Base-by-base conservation (phyloP, 2,329 filamentous ascomycete species). In the Colletotrichum zoysiae region DNA sequence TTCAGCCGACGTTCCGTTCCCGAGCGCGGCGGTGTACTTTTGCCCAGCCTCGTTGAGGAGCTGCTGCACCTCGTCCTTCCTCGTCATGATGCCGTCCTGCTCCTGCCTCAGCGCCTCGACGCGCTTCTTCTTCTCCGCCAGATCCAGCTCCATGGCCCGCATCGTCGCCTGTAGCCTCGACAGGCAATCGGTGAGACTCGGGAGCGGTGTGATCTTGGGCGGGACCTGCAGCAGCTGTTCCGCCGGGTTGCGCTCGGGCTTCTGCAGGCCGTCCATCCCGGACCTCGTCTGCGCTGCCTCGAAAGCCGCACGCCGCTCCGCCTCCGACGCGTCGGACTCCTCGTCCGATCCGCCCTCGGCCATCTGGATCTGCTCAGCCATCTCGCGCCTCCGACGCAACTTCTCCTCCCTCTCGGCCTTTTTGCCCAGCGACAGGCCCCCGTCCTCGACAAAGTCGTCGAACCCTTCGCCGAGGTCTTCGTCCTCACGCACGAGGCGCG, bases 381-480 rank as follows among this genome's bases (percentile, higher is more conserved):
- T 98, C 76, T 95, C 91, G 68, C 90, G 88, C 40, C 93, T 89
- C 40, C 93, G 89, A 56, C 87, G 88, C 65, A 86, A 86, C 60
- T 88, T 85, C 0, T 89, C 91, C 75, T 94, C 93, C 26, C 88
- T 89, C 81, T 96, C 93, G 0, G 94, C 94, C 73, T 92, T 93
- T 73, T 88, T 90, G 44, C 95, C 94, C 0, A 98, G 85, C 1
- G 93, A 89, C 12, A 98, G 89, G 9, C 90, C 89, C 11, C 93
- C 94, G 78, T 97, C 94, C 51, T 96, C 93, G 11, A 96, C 93
- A 76, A 93, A 97, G 66, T 95, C 92, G 72, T 98, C 95, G 76
- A 97, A 98, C 0, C 95, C 95, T 82, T 98, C 96, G 48, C 93
- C 93, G 0, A 98, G 88, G 77, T 98, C 94, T 79, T 98, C 95